These are phyloP conservation scores for Hyaloscypha finlandica DNA, from an alignment of 495 filamentous ascomycete species.

Conservation along the genomic window DNA sequence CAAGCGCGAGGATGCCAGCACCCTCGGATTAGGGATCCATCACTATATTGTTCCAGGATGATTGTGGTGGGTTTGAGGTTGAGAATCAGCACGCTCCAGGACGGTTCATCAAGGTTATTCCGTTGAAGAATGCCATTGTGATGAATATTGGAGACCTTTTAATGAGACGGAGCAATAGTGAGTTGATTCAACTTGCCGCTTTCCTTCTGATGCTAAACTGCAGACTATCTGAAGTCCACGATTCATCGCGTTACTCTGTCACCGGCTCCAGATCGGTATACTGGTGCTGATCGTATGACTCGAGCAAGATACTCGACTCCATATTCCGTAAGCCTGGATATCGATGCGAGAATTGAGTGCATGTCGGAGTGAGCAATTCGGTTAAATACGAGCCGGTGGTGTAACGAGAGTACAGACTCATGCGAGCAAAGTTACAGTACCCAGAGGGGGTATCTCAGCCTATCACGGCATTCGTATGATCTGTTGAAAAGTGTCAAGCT, in stretches of 20 bases:
- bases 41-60: slow-evolving; percentile 55
- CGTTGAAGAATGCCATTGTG: slow-evolving; percentile 52
- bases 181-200: not conserved
- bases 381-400: slow-evolving; percentile 56
- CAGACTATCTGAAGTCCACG: slow-evolving; percentile 55
- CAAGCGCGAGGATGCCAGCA: slow-evolving; percentile 54
- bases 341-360: slow-evolving; percentile 55
- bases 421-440: slow-evolving; percentile 55
- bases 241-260: slow-evolving; percentile 56
- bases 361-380: slow-evolving; percentile 49
- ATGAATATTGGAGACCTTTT: slow-evolving; percentile 63
- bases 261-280: slow-evolving; percentile 38
- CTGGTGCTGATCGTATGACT: slow-evolving; percentile 47
- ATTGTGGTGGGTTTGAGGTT: slow-evolving; percentile 55
- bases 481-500: not conserved
- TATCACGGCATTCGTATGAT: not conserved
- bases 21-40: slow-evolving; percentile 53
- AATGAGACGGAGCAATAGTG: slow-evolving; percentile 64
- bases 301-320: slow-evolving; percentile 61
- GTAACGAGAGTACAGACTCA: slow-evolving; percentile 51
- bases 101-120: slow-evolving; percentile 53
- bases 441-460: slow-evolving; percentile 26
- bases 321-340: slow-evolving; percentile 60
- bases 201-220: slow-evolving; percentile 11
- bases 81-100: slow-evolving; percentile 53